Percentiles rank a stretch among this genome's conserved stretches.
Evolutionary conservation across 441 rosid genomes (phyloP).

Genomic region (Lepidium campestre): DNA sequence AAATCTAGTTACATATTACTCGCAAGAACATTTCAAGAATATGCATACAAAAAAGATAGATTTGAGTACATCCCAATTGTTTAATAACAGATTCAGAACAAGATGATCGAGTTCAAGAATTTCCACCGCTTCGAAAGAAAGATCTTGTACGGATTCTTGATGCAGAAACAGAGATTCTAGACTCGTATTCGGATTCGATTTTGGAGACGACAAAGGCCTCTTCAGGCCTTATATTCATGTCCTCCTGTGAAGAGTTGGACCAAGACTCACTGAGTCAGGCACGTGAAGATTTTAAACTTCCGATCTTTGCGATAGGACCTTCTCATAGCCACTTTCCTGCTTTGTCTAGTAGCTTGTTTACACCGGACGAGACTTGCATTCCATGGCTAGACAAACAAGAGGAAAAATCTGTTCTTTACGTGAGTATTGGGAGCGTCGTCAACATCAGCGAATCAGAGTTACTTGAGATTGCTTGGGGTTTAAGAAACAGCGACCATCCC

Average conservation of each 20-base stretch:
- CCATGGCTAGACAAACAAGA: conserved; percentile 30
- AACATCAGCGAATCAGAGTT: conserved; percentile 14
- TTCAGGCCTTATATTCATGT: conserved; percentile 28
- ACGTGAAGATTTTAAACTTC: conserved; percentile 4
- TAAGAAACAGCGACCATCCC: conserved; percentile 18
- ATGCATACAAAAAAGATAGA: neutral
- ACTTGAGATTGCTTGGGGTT: conserved; percentile 31
- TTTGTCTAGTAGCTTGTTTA: conserved; percentile 25
- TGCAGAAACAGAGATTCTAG: neutral
- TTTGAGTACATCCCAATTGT: neutral
- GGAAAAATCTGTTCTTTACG: conserved; percentile 27
- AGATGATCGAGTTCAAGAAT: conserved; percentile 9
- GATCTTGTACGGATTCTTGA: conserved; percentile 14
- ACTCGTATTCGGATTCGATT: neutral
- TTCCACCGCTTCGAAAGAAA: conserved; percentile 32
- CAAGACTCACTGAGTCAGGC: conserved; percentile 18
- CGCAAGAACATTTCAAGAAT: too few relatives aligned
- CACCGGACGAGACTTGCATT: conserved; percentile 28
- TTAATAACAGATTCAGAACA: conserved; percentile 3
- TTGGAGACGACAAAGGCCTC: conserved; percentile 17
- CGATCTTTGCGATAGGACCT: conserved; percentile 20
- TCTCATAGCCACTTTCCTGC: conserved; percentile 15
- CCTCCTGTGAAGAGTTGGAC: conserved; percentile 32
- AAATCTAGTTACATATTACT: too few relatives aligned
- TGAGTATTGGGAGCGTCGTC: conserved; percentile 32